Evolutionary conservation across 108 stramenopile genomes (phyloP), one percentile per base, ranked within the genome.

Genomic region (Heterococcus sp.): DNA sequence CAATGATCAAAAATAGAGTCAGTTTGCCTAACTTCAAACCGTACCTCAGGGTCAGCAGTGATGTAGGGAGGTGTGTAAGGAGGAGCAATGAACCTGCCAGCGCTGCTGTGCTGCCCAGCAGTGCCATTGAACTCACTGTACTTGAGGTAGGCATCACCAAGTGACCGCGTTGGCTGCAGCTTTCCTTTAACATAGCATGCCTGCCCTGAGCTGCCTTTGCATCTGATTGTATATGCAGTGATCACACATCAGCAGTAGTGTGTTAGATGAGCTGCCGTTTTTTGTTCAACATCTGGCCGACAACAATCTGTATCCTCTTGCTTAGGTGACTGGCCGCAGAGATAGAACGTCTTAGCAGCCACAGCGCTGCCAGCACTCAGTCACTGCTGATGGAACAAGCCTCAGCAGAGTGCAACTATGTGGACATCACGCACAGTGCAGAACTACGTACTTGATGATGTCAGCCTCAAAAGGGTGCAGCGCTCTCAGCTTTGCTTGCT

Each of bases 21-120:
- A 40, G n/a, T n/a, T n/a, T n/a, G n/a, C n/a, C n/a, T n/a, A n/a
- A n/a, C n/a, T n/a, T n/a, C n/a, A n/a, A 27, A 27, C 14, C 46
- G 46, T 21, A 89, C 73, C 35, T 88, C 85, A 1, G 90, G 90
- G 37, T 82, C 73, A 46, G 88, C 78, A 2, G 84, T 85, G 67
- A 90, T 88, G 87, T 90, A 90, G 30, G 90, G 90, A 4, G 89
- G 88, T 5, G 90, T 90, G 80, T 88, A 89, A 1, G 88, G 89
- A 11, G 88, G 84, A 32, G 85, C 38, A 1, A 90, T 29, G 63
- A 88, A 85, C 36, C 90, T 37, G 28, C 90, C 90, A 30, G 66
- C 36, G 29, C 68, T 69, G 35, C 38, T 29, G 38, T 80, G 82
- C n/a, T 85, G 76, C 31, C 76, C 86, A 29, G 72, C 71, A 68